These are phyloP conservation scores for Podospora sp. DNA, from an alignment of 495 filamentous ascomycete genomes.

Conservation along the genomic window DNA sequence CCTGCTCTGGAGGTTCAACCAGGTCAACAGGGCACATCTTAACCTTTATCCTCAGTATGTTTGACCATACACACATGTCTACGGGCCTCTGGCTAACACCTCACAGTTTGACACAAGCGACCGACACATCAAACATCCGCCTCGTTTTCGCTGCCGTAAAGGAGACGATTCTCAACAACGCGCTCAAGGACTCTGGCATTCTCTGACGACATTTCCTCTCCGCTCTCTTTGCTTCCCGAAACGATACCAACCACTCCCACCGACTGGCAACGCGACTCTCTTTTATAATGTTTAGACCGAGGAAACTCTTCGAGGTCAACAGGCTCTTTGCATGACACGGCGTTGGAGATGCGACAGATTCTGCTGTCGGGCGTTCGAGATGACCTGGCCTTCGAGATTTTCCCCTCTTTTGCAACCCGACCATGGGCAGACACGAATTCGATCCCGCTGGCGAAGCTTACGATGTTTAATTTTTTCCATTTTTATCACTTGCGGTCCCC, in stretches of 20 bases:
- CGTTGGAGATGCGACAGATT: slow-evolving; percentile 27
- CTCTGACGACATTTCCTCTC: slow-evolving; percentile 56
- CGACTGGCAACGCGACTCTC: slow-evolving; percentile 17
- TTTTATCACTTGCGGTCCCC: not conserved
- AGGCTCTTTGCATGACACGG: slow-evolving; percentile 34
- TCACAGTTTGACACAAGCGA: slow-evolving; percentile 90
- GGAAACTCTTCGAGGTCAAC: slow-evolving; percentile 7
- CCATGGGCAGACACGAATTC: not conserved
- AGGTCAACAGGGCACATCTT: slow-evolving; percentile 94
- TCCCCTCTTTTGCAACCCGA: slow-evolving; percentile 7
- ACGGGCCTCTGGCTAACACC: slow-evolving; percentile 38
- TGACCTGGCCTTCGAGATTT: slow-evolving; percentile 11
- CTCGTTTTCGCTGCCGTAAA: slow-evolving; percentile 98
- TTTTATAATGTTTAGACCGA: slow-evolving; percentile 31
- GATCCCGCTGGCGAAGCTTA: slow-evolving; percentile 8
- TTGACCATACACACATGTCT: not conserved
- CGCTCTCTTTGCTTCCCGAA: not conserved
- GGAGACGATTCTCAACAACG: slow-evolving; percentile 98
- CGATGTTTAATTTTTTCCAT: slow-evolving; percentile 14
- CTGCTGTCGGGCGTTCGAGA: slow-evolving; percentile 25
- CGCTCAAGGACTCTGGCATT: slow-evolving; percentile 96
- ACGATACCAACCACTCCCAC: not conserved
- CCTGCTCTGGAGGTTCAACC: slow-evolving; percentile 96
- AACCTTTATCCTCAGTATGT: slow-evolving; percentile 97
- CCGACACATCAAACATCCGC: slow-evolving; percentile 96